Conservation (phyloP, 371 early-diverging fungal species). For the Dinochytrium kinnereticum region DNA sequence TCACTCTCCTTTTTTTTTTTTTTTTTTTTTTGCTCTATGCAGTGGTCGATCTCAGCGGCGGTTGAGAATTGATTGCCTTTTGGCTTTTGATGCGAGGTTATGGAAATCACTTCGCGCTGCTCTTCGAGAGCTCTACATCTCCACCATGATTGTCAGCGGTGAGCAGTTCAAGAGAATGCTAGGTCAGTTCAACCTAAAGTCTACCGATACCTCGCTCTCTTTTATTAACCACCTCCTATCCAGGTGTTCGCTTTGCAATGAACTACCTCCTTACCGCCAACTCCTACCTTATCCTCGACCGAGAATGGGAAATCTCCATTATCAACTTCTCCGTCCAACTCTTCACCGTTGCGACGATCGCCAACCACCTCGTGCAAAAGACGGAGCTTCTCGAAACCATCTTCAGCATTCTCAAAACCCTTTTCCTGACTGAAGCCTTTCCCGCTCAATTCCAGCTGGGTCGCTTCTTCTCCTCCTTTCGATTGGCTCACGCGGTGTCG, state of each 20-base stretch:
- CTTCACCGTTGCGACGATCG: conserved; percentile 90
- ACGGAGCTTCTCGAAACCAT: conserved; percentile 79
- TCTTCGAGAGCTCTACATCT: conserved; percentile 85
- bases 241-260: conserved; percentile 66
- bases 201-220: too few relatives aligned
- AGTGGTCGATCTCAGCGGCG: not conserved
- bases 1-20: too few relatives aligned
- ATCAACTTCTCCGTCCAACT: conserved; percentile 92
- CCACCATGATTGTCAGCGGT: conserved; percentile 72
- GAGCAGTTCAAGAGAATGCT: conserved; percentile 77
- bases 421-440: conserved; percentile 40
- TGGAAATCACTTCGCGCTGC: conserved; percentile 88
- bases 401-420: conserved; percentile 63
- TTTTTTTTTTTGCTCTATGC: too few relatives aligned
- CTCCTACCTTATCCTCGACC: conserved; percentile 80
- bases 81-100: conserved; percentile 81
- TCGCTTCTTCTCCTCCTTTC: conserved; percentile 25
- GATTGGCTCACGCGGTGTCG: conserved; percentile 19
- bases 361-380: conserved; percentile 76
- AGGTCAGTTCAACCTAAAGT: too few relatives aligned
- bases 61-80: conserved; percentile 72
- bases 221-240: conserved; percentile 42
- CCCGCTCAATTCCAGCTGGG: conserved; percentile 26
- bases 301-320: conserved; percentile 88
- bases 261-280: conserved; percentile 82